These are phyloP conservation scores for Gnomoniopsis sp. DNA, from an alignment of 2,329 filamentous ascomycete genomes.

Conservation along the genomic window DNA sequence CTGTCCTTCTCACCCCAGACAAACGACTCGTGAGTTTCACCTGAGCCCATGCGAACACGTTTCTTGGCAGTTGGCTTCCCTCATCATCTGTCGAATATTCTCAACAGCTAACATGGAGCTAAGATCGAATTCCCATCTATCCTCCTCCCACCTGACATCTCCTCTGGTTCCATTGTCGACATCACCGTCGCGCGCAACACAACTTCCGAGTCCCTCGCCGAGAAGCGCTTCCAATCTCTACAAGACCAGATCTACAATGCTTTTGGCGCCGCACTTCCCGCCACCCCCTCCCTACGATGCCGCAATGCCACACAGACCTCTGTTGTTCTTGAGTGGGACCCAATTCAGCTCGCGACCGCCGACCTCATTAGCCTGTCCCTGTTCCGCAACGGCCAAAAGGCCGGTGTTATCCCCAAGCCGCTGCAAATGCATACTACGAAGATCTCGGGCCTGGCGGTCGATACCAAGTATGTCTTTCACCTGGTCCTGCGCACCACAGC, in stretches of 20 bases:
- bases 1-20: constrained; percentile 92
- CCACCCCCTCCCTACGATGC: constrained; percentile 77
- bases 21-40: constrained; percentile 76
- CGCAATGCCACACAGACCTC: constrained; percentile 98
- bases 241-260: constrained; percentile 83
- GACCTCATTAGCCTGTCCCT: constrained; percentile 85
- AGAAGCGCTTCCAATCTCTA: constrained; percentile 75
- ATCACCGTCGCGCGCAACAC: constrained; percentile 91
- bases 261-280: constrained; percentile 78
- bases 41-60: not conserved
- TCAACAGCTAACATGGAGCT: not conserved
- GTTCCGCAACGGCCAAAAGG: constrained; percentile 95
- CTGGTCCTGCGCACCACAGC: constrained; percentile 87
- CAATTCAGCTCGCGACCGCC: constrained; percentile 86
- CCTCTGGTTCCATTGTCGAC: constrained; percentile 95
- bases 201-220: constrained; percentile 69
- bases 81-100: not conserved
- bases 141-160: constrained; percentile 90
- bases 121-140: constrained; percentile 99
- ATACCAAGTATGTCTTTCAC: constrained; percentile 94
- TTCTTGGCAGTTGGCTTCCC: too few relatives aligned
- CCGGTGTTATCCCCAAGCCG: constrained; percentile 87
- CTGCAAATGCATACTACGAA: constrained; percentile 90
- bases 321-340: constrained; percentile 96
- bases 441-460: constrained; percentile 92